Percentiles rank a stretch among this genome's conserved stretches.
Conservation (phyloP, 805 yeast genomes). For the Wickerhamiella vanderwaltii region DNA sequence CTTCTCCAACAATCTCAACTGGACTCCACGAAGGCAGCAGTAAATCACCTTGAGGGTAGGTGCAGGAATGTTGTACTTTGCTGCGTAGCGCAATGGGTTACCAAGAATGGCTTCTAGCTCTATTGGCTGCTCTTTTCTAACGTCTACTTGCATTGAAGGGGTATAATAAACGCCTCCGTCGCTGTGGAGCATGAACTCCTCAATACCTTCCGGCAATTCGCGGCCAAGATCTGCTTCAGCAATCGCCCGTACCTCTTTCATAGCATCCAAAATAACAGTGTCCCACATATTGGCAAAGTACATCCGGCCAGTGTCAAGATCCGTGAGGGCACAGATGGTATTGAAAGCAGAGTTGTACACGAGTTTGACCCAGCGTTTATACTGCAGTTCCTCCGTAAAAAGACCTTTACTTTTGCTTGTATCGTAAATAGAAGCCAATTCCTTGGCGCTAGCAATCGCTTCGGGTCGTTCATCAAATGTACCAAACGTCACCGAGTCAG, state of each 20-base stretch:
- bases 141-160: slow-evolving; percentile 67
- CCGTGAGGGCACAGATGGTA: slow-evolving; percentile 47
- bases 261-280: slow-evolving; percentile 41
- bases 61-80: slow-evolving; percentile 36
- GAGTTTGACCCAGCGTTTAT: slow-evolving; percentile 52
- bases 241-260: slow-evolving; percentile 51
- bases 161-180: slow-evolving; percentile 49
- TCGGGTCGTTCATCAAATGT: slow-evolving; percentile 35
- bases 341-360: slow-evolving; percentile 60
- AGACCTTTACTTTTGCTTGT: slow-evolving; percentile 33
- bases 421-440: slow-evolving; percentile 37
- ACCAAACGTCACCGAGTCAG: slow-evolving; percentile 41
- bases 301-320: slow-evolving; percentile 47
- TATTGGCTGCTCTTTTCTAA: slow-evolving; percentile 50
- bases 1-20: slow-evolving; percentile 47
- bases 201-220: slow-evolving; percentile 38
- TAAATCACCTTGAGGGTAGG: slow-evolving; percentile 53
- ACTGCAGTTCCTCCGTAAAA: slow-evolving; percentile 36
- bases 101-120: slow-evolving; percentile 66
- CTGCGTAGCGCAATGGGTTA: slow-evolving; percentile 43
- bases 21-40: slow-evolving; percentile 45
- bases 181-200: slow-evolving; percentile 40
- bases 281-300: slow-evolving; percentile 35
- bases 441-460: slow-evolving; percentile 29
- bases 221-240: slow-evolving; percentile 49